These are phyloP conservation scores for Mycena filopes DNA, from an alignment of 768 basidiomycete species.

Conservation along the genomic window DNA sequence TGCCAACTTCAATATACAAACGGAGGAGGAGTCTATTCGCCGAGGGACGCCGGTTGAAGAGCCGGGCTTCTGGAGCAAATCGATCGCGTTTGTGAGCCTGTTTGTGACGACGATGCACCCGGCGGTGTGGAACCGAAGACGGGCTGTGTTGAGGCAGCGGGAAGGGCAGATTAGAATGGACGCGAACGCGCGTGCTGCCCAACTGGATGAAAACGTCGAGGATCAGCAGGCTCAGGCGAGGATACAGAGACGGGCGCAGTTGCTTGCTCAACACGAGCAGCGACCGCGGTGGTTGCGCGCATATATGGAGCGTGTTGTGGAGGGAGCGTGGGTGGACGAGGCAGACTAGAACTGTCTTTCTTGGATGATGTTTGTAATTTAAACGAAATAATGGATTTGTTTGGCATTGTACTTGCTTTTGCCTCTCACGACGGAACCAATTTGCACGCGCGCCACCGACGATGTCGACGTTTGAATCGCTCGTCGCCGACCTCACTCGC, in stretches of 20 bases:
- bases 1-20: constrained; percentile 65
- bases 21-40: constrained; percentile 64
- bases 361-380: constrained; percentile 5
- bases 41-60: constrained; percentile 46
- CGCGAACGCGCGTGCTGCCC: constrained; percentile 55
- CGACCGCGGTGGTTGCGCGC: constrained; percentile 70
- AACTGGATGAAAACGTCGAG: constrained; percentile 41
- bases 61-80: constrained; percentile 62
- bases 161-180: constrained; percentile 78
- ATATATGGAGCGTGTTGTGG: constrained; percentile 73
- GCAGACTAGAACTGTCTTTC: constrained; percentile 43
- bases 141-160: constrained; percentile 64
- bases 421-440: constrained; percentile 2
- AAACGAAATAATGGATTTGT: neutral
- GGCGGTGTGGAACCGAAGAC: constrained; percentile 77
- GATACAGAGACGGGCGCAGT: constrained; percentile 50
- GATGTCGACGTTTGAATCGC: constrained; percentile 83
- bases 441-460: constrained; percentile 16
- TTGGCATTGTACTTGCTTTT: constrained; percentile 9
- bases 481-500: constrained; percentile 86
- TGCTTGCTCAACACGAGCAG: constrained; percentile 60
- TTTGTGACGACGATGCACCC: constrained; percentile 74
- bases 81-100: constrained; percentile 63
- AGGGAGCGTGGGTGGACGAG: constrained; percentile 78
- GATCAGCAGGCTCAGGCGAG: constrained; percentile 45